Evolutionary conservation across 2,329 filamentous ascomycete species (phyloP).

Genomic region (Tolypocladium cylindrosporum): DNA sequence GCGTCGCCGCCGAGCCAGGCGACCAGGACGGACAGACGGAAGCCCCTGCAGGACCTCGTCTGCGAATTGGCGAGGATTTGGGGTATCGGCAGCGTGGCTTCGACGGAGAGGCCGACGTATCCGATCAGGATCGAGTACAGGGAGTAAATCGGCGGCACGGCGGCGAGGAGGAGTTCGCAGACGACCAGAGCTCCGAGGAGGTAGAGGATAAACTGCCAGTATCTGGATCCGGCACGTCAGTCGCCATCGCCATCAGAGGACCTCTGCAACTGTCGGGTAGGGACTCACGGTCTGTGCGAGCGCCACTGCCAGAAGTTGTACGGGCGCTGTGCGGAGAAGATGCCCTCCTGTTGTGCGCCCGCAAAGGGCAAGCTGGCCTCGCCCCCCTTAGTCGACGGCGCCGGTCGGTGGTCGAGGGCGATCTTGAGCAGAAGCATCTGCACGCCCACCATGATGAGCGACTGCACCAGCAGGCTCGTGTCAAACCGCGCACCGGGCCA

Average conservation of each 20-base stretch:
- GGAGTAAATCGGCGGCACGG: conserved; percentile 46
- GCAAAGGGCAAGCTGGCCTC: conserved; percentile 54
- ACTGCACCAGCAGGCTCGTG: conserved; percentile 51
- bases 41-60: conserved; percentile 63
- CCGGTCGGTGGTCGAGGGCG: conserved; percentile 56
- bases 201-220: conserved; percentile 70
- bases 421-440: conserved; percentile 56
- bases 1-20: conserved; percentile 73
- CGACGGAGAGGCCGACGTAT: conserved; percentile 65
- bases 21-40: conserved; percentile 63
- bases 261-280: background rate
- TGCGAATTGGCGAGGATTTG: conserved; percentile 65
- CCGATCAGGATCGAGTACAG: conserved; percentile 61
- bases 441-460: conserved; percentile 54
- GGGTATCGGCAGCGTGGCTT: conserved; percentile 72
- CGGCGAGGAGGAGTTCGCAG: conserved; percentile 57
- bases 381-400: conserved; percentile 48
- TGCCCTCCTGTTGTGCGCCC: conserved; percentile 29
- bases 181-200: conserved; percentile 50
- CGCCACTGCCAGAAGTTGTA: conserved; percentile 82
- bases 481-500: conserved; percentile 60
- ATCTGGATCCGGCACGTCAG: conserved; percentile 30
- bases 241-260: background rate
- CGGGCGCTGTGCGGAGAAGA: conserved; percentile 41
- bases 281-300: conserved; percentile 51